phyloP scores from a whole-genome alignment of 2,329 filamentous ascomycete genomes.

The Verticillium nubilum region DNA sequence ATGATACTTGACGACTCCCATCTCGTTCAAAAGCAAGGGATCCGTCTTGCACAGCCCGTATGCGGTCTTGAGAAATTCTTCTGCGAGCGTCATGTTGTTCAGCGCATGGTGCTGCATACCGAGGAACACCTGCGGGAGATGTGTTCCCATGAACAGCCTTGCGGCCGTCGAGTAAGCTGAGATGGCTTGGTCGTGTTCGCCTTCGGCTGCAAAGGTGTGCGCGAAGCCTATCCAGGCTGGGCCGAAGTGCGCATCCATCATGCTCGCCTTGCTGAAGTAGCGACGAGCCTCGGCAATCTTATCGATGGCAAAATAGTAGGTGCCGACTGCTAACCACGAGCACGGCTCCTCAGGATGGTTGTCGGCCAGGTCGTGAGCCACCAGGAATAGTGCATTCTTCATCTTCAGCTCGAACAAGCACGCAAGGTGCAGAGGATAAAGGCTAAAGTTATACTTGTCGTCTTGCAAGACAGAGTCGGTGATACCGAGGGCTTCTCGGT shows the following conservation, averaged over 20 bases:
- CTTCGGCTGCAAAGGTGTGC: slow-evolving; percentile 95
- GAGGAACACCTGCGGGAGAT: slow-evolving; percentile 89
- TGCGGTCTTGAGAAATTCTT: slow-evolving; percentile 89
- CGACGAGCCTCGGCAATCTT: slow-evolving; percentile 90
- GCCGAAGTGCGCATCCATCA: slow-evolving; percentile 96
- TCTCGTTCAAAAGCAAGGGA: slow-evolving; percentile 87
- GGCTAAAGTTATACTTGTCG: slow-evolving; percentile 83
- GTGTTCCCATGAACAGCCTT: slow-evolving; percentile 91
- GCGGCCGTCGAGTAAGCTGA: slow-evolving; percentile 96
- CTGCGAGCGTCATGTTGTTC: slow-evolving; percentile 88
- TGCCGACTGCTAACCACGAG: slow-evolving; percentile 89
- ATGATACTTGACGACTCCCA: slow-evolving; percentile 94
- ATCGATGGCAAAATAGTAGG: slow-evolving; percentile 86
- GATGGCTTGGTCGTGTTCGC: slow-evolving; percentile 96
- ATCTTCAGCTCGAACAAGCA: slow-evolving; percentile 82
- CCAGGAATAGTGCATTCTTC: slow-evolving; percentile 84
- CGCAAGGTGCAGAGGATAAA: slow-evolving; percentile 87
- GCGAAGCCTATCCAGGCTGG: slow-evolving; percentile 99
- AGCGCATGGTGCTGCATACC: slow-evolving; percentile 98
- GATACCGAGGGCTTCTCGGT: slow-evolving; percentile 77
- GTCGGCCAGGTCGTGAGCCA: slow-evolving; percentile 89
- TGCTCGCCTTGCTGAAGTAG: slow-evolving; percentile 94
- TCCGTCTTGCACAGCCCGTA: slow-evolving; percentile 79
- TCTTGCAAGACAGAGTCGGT: slow-evolving; percentile 77
- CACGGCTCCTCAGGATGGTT: slow-evolving; percentile 86